These are phyloP conservation scores for Nigrograna mackinnonii DNA, from an alignment of 2,329 filamentous ascomycete genomes.

Conservation along the genomic window DNA sequence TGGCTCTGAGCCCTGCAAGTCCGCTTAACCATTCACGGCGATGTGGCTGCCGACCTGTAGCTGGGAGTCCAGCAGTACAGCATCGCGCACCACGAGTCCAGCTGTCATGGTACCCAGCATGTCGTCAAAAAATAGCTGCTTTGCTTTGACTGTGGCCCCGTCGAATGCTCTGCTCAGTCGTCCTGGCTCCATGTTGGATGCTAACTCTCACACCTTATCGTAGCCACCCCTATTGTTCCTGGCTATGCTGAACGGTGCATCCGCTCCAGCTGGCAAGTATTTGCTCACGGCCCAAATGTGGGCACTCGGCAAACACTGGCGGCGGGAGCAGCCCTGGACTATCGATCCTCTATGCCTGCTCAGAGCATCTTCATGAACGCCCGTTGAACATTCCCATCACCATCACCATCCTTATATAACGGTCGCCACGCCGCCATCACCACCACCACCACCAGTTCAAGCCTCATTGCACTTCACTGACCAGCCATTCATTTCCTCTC, in stretches of 20 bases:
- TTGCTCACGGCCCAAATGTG: constrained; percentile 38
- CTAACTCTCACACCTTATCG: constrained; percentile 35
- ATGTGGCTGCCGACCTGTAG: constrained; percentile 29
- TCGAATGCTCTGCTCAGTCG: constrained; percentile 25
- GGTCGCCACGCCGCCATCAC: constrained; percentile 33
- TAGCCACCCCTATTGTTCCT: constrained; percentile 26
- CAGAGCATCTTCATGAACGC: constrained; percentile 28
- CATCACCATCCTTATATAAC: constrained; percentile 35
- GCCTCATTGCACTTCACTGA: constrained; percentile 12
- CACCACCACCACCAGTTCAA: constrained; percentile 20
- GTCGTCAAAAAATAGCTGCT: constrained; percentile 29
- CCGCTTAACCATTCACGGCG: constrained; percentile 17
- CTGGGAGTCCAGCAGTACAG: constrained; percentile 34
- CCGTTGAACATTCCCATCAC: constrained; percentile 27
- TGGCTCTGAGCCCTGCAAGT: no score
- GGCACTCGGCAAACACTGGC: constrained; percentile 39
- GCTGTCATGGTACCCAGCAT: constrained; percentile 31
- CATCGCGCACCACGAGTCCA: constrained; percentile 28
- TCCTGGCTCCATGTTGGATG: no score
- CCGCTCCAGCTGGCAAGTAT: constrained; percentile 36
- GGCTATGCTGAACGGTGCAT: constrained; percentile 38
- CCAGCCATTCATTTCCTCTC: neutral
- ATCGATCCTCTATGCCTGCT: constrained; percentile 31
- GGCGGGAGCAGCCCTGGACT: constrained; percentile 39
- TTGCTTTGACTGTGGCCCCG: constrained; percentile 20